A percentile compares a stretch with the other conserved stretches of the same genome.
These are phyloP conservation scores for Cocos nucifera DNA, from an alignment of 176 grass and related monocot genomes.

Conservation along the genomic window DNA sequence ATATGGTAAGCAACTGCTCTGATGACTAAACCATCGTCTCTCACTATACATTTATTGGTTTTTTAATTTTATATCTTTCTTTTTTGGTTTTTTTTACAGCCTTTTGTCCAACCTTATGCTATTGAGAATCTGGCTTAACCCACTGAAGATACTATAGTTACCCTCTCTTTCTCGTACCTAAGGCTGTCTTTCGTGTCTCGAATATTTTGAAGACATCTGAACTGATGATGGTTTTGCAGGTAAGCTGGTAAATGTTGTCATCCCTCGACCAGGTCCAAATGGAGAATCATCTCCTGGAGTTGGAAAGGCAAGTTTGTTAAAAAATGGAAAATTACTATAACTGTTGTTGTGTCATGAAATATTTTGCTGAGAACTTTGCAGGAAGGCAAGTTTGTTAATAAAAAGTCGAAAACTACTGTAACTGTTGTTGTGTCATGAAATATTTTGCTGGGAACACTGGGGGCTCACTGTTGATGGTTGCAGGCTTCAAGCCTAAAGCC, in stretches of 20 bases:
- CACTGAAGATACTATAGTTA: slow-evolving; percentile 33
- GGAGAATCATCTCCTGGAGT: slow-evolving; percentile 55
- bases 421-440: neutral
- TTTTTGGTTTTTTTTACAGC: slow-evolving; percentile 31
- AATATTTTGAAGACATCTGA: too few relatives aligned
- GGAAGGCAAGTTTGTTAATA: slow-evolving; percentile 42
- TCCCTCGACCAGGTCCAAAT: slow-evolving; percentile 70
- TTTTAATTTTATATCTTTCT: slow-evolving; percentile 34
- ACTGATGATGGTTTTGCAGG: slow-evolving; percentile 35
- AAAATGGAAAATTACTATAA: too few relatives aligned
- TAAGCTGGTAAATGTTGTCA: slow-evolving; percentile 83
- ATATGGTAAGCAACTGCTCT: slow-evolving; percentile 47
- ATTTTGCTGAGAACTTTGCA: neutral
- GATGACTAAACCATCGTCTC: too few relatives aligned
- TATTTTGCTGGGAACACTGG: neutral
- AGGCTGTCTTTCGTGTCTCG: neutral
- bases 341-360: neutral
- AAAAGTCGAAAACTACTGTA: too few relatives aligned
- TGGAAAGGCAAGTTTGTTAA: slow-evolving; percentile 57
- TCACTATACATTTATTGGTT: neutral
- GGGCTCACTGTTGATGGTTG: slow-evolving; percentile 1
- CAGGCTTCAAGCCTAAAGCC: too few relatives aligned
- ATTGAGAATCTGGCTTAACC: slow-evolving; percentile 55
- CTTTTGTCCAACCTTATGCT: slow-evolving; percentile 56
- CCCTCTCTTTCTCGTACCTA: slow-evolving; percentile 14